Percentiles rank a stretch among this genome's conserved stretches.
These are phyloP conservation scores for Tetrahymena thermophila DNA, from an alignment of 73 alveolate genomes.

Conservation along the genomic window DNA sequence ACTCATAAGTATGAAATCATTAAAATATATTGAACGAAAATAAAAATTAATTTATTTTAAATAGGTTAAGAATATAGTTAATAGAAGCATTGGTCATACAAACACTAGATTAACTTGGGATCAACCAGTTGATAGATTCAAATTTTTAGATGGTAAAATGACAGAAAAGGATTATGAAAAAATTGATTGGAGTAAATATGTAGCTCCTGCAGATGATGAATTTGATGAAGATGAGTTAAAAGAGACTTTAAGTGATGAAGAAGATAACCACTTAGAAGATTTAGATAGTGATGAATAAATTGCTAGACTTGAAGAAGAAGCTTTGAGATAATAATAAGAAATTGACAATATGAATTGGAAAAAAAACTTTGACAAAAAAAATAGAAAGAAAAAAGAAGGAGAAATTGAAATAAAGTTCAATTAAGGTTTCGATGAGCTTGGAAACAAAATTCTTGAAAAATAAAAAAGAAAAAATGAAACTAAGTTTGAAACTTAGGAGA, in stretches of 20 bases:
- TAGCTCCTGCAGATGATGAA: constrained; percentile 58
- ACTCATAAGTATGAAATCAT: background rate
- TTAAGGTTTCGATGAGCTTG: background rate
- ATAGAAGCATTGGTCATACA: constrained; percentile 86
- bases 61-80: constrained; percentile 30
- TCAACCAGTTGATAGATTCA: constrained; percentile 76
- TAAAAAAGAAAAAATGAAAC: background rate
- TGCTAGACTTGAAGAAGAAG: constrained; percentile 13
- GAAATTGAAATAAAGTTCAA: background rate
- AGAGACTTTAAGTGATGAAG: constrained; percentile 57
- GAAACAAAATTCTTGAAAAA: background rate
- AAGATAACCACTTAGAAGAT: constrained; percentile 72
- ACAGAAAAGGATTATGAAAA: constrained; percentile 76
- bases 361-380: background rate
- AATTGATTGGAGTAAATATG: constrained; percentile 65
- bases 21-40: background rate
- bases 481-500: background rate
- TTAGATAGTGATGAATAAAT: constrained; percentile 62
- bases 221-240: constrained; percentile 63
- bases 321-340: background rate
- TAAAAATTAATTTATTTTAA: background rate
- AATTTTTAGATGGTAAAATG: constrained; percentile 64
- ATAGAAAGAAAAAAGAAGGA: background rate
- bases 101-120: constrained; percentile 94
- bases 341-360: background rate